Base-by-base conservation (phyloP, 2,329 filamentous ascomycete genomes). In the Magnaporthiopsis rhizophila region DNA sequence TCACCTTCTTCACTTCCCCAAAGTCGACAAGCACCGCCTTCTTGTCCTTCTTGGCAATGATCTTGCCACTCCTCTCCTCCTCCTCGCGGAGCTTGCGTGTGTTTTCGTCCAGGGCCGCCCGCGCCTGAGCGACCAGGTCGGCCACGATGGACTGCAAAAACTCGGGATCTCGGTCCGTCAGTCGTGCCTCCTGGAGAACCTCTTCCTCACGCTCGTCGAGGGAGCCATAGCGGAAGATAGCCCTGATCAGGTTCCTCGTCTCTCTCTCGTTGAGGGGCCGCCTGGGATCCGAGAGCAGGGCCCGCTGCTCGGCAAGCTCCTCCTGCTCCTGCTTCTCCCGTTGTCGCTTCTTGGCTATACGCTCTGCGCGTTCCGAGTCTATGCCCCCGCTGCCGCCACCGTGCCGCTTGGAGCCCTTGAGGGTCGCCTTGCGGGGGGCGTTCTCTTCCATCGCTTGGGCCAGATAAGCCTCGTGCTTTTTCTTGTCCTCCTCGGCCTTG, bases 21-120 rank as follows among this genome's bases (percentile, higher is more conserved):
- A 93, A 97, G 73, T 98, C 93, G 71, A 99, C 97, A 59, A 99
- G 80, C 24, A 99, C 91, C 0, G 95, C 95, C 77, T 99, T 99
- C 76, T 92, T 92, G 74, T 99, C 95, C 76, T 99, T 99, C 80
- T 98, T 97, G 0, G 94, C 96, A 64, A 96, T 78, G 2, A 87
- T 83, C 74, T 95, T 96, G 72, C 91, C 91, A 0, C 85, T 83
- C 67, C 89, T 86, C 75, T 95, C 91, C 70, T 97, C 92, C 71
- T 92, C 91, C 67, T 89, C 87, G 45, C 92, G 85, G 24, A 96
- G 83, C 65, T 86, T 86, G 28, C 88, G 87, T 67, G 85, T 89
- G 69, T 92, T 89, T 45, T 81, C 81, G 9, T 87, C 85, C 62
- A 89, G 82, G 11, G 86, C 86, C 64, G 84, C 78, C 58, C 81